Base-by-base conservation (phyloP, 345 rosid species). In the Eucalyptus cladocalyx region DNA sequence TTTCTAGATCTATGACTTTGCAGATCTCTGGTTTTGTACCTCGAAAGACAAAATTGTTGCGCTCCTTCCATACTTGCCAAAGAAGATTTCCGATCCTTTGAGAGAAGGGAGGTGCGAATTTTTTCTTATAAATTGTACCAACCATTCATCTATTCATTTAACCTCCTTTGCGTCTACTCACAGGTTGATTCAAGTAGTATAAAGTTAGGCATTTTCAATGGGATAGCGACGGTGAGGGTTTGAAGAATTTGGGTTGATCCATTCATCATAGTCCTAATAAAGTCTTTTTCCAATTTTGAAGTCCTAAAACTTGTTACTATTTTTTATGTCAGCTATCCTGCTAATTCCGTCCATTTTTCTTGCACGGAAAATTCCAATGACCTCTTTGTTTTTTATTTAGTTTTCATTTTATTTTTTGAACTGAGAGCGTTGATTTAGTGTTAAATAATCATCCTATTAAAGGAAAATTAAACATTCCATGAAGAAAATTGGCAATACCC, bases 311-410 rank as follows among this genome's bases (percentile, higher is more conserved):
- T 28, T 60, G 10, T 0, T 8, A 60, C 62, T 56, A 24, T 56
- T 24, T 56, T 56, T 56, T 0, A 56, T 56, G 62, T 0, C 2
- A 53, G 58, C 58, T 8, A 53, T 8, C 56, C 10, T 53, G 24
- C 24, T 53, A 53, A 53, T 53, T 53, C 2, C 4, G 2, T 53
- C 23, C 2, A 4, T 12, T 12, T 12, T 60, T 12, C 2, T 60
- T 60, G 17, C 17, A 28, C 3, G 4, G 2, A 28, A 60, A 60
- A 28, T 60, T 26, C n/a, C 0, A 0, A 14, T 67, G 2, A 67
- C 42, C 0, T 32, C 11, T 2, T 17, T 50, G 0, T 50, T 8
- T 32, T 12, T 3, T 15, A 4, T 4, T n/a, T 14, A 30, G 0
- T 65, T 67, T 32, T 67, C 12, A 8, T 32, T 32, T 32, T 11